phyloP scores from a whole-genome alignment of 805 yeast genomes.

The Sugiyamaella boreocaroliniensis region DNA sequence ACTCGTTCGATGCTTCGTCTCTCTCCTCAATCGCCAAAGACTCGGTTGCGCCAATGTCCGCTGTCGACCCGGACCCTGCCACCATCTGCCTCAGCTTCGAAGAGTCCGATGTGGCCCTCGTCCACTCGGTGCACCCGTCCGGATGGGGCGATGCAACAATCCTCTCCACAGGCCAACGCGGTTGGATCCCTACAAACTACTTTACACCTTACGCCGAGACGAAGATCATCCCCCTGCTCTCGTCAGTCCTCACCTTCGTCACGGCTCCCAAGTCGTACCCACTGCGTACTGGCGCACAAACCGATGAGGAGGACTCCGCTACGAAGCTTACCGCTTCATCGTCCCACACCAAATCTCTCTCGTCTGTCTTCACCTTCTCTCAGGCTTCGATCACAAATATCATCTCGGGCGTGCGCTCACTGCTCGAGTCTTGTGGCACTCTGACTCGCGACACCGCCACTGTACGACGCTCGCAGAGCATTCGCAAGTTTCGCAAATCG shows the following conservation, averaged over 20 bases:
- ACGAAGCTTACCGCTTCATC: neutral
- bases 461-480: constrained; percentile 25
- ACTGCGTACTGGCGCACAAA: constrained; percentile 1
- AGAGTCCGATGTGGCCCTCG: constrained; percentile 31
- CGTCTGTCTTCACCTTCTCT: constrained; percentile 24
- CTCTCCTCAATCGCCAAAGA: constrained; percentile 15
- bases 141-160: constrained; percentile 41
- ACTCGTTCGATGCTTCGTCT: constrained; percentile 28
- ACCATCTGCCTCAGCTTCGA: constrained; percentile 31
- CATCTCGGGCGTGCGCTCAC: constrained; percentile 33
- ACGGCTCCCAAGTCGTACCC: constrained; percentile 28
- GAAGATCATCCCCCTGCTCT: constrained; percentile 32
- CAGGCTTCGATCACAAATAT: constrained; percentile 34
- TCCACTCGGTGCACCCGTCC: constrained; percentile 35
- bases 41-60: constrained; percentile 19
- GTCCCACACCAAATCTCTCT: neutral
- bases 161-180: constrained; percentile 31
- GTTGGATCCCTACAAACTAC: constrained; percentile 40
- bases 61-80: constrained; percentile 25
- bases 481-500: constrained; percentile 31
- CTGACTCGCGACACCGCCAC: constrained; percentile 30
- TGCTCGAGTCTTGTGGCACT: constrained; percentile 31
- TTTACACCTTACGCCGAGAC: constrained; percentile 33
- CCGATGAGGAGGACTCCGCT: neutral
- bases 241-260: constrained; percentile 31